Evolutionary conservation across 1,284 basidiomycete species (phyloP).

Genomic region (Pseudozyma hubeiensis): DNA sequence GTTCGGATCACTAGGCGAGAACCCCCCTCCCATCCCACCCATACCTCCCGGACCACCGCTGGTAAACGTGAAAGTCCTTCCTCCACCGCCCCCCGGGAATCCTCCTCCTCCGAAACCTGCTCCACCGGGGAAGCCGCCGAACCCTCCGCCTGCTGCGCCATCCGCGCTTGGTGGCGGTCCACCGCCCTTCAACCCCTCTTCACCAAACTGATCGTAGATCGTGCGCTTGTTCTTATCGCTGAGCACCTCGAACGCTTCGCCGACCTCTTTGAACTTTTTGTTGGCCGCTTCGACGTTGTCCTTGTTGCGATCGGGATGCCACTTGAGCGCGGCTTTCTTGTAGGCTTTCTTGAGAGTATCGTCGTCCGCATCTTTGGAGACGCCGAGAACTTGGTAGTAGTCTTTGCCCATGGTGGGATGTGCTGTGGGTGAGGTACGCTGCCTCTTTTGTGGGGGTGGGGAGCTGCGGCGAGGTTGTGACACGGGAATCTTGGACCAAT

Average conservation of each 20-base stretch:
- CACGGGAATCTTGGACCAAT: constrained; percentile 16
- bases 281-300: constrained; percentile 80
- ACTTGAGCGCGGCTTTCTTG: constrained; percentile 77
- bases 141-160: constrained; percentile 60
- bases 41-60: constrained; percentile 31
- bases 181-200: constrained; percentile 86
- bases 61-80: constrained; percentile 57
- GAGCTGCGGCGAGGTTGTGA: background rate
- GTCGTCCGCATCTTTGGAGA: constrained; percentile 62
- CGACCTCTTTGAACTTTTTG: constrained; percentile 94
- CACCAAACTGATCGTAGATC: constrained; percentile 94
- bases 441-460: constrained; percentile 40
- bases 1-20: constrained; percentile 78
- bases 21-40: constrained; percentile 61
- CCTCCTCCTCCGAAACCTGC: constrained; percentile 39
- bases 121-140: constrained; percentile 22
- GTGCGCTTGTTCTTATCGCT: constrained; percentile 92
- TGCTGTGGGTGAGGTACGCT: constrained; percentile 16
- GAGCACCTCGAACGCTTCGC: constrained; percentile 96
- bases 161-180: constrained; percentile 68
- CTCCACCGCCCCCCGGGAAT: constrained; percentile 43
- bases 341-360: constrained; percentile 67
- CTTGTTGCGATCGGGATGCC: constrained; percentile 90
- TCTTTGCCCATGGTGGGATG: constrained; percentile 63
- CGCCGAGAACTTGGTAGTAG: constrained; percentile 67